A percentile compares a stretch with the other conserved stretches of the same genome.
phyloP scores from a whole-genome alignment of 2,329 filamentous ascomycete species.

The Exophiala aquamarina region DNA sequence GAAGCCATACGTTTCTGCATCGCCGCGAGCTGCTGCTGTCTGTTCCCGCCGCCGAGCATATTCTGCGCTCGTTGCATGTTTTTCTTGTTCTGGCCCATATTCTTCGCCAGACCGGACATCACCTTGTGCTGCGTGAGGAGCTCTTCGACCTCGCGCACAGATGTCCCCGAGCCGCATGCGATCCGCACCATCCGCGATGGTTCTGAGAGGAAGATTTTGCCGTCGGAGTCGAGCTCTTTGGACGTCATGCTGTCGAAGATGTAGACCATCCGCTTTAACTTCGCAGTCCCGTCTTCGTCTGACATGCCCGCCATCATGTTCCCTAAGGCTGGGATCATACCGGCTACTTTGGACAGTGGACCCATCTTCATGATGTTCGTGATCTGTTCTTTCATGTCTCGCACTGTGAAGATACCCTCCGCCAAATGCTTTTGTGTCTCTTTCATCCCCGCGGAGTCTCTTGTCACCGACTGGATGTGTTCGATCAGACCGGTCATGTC shows the following conservation, averaged over 20 bases:
- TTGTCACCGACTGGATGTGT: slow-evolving; percentile 91
- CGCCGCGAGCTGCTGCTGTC: slow-evolving; percentile 81
- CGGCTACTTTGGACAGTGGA: slow-evolving; percentile 92
- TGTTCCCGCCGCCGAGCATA: slow-evolving; percentile 87
- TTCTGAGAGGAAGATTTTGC: slow-evolving; percentile 90
- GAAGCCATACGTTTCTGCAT: slow-evolving; percentile 95
- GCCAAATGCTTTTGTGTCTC: slow-evolving; percentile 99
- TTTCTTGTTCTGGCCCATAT: slow-evolving; percentile 96
- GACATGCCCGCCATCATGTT: slow-evolving; percentile 95
- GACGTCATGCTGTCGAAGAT: slow-evolving; percentile 98
- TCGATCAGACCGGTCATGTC: slow-evolving; percentile 94
- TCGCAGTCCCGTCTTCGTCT: slow-evolving; percentile 90
- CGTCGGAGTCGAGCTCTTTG: slow-evolving; percentile 92
- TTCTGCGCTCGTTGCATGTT: slow-evolving; percentile 94
- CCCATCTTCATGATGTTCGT: slow-evolving; percentile 99
- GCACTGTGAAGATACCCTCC: slow-evolving; percentile 92
- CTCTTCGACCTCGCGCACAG: slow-evolving; percentile 90
- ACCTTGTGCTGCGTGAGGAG: slow-evolving; percentile 96
- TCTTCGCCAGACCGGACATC: slow-evolving; percentile 99
- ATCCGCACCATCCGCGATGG: slow-evolving; percentile 91
- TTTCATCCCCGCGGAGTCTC: slow-evolving; percentile 76
- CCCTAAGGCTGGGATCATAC: slow-evolving; percentile 95
- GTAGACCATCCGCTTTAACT: slow-evolving; percentile 97
- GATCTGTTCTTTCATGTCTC: slow-evolving; percentile 91
- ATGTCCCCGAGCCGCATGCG: slow-evolving; percentile 85